These are phyloP conservation scores for Clonostachys byssicola DNA, from an alignment of 2,329 filamentous ascomycete species.

Conservation along the genomic window DNA sequence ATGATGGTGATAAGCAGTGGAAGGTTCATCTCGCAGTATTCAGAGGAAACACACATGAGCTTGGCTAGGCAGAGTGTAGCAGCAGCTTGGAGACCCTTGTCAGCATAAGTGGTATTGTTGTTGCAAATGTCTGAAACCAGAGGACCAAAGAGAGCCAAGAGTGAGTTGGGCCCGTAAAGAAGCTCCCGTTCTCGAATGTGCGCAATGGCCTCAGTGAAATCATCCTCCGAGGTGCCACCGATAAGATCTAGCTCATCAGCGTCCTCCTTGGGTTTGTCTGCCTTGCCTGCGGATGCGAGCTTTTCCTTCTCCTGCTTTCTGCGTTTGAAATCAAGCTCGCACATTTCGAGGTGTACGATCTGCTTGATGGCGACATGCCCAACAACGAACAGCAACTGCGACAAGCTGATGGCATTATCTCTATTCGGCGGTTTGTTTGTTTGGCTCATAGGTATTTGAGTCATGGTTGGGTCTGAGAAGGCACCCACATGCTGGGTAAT, in stretches of 20 bases:
- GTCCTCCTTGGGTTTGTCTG: conserved; percentile 55
- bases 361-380: conserved; percentile 98
- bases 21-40: conserved; percentile 93
- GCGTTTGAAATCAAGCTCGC: conserved; percentile 95
- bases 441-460: conserved; percentile 11
- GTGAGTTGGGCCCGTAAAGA: conserved; percentile 74
- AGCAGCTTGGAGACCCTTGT: conserved; percentile 86
- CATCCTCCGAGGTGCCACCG: conserved; percentile 90
- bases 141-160: conserved; percentile 87
- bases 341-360: conserved; percentile 96
- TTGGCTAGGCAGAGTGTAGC: conserved; percentile 94
- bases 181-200: conserved; percentile 82
- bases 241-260: conserved; percentile 93
- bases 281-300: conserved; percentile 41
- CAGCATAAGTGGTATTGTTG: conserved; percentile 88
- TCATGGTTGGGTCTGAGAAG: conserved; percentile 24
- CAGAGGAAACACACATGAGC: conserved; percentile 95
- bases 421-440: conserved; percentile 45
- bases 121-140: conserved; percentile 90
- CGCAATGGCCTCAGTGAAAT: conserved; percentile 82
- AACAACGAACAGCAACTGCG: conserved; percentile 90
- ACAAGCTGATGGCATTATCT: conserved; percentile 71
- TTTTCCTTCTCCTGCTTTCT: conserved; percentile 89
- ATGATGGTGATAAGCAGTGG: conserved; percentile 96
- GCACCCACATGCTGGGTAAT: conserved; percentile 9